A percentile compares a stretch with the other conserved stretches of the same genome.
Conservation (phyloP, 768 basidiomycete species). For the Mycena filopes region DNA sequence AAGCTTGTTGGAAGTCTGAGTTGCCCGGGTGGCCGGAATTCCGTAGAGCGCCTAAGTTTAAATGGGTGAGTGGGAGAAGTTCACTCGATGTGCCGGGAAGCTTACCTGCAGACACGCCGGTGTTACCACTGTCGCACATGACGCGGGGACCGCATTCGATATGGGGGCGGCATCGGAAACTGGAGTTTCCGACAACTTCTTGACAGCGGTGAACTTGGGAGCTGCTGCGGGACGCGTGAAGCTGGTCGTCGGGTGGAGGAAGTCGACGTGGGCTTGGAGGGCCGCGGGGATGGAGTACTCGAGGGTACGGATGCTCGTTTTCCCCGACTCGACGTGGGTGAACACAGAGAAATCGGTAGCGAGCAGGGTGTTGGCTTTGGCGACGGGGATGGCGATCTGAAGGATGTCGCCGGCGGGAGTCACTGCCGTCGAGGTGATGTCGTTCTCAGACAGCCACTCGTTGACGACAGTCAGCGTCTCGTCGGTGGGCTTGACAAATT, state of each 20-base stretch:
- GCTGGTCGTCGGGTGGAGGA: conserved; percentile 36
- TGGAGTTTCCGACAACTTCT: too few relatives aligned
- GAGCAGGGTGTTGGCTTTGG: conserved; percentile 35
- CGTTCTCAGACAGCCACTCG: conserved; percentile 48
- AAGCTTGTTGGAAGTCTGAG: conserved; percentile 32
- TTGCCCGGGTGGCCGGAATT: conserved; percentile 36
- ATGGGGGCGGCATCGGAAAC: too few relatives aligned
- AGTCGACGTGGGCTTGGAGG: conserved; percentile 27
- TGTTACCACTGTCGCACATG: conserved; percentile 29
- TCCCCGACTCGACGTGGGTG: conserved; percentile 20
- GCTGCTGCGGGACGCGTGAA: conserved; percentile 17
- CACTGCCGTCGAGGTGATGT: conserved; percentile 34
- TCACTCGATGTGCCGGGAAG: neutral
- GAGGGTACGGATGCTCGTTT: conserved; percentile 33
- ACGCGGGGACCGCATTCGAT: conserved; percentile 29
- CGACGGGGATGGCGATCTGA: conserved; percentile 30
- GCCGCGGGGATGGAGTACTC: conserved; percentile 33
- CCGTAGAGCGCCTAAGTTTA: conserved; percentile 36
- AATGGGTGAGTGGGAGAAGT: neutral
- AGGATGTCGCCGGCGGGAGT: conserved; percentile 37
- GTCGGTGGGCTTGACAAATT: conserved; percentile 47
- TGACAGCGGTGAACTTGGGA: conserved; percentile 10
- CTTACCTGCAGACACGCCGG: conserved; percentile 33
- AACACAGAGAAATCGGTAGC: conserved; percentile 29
- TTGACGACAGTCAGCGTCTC: conserved; percentile 45